These are phyloP conservation scores for Solanum hybrid DNA, from an alignment of 305 asterid genomes.

Conservation along the genomic window DNA sequence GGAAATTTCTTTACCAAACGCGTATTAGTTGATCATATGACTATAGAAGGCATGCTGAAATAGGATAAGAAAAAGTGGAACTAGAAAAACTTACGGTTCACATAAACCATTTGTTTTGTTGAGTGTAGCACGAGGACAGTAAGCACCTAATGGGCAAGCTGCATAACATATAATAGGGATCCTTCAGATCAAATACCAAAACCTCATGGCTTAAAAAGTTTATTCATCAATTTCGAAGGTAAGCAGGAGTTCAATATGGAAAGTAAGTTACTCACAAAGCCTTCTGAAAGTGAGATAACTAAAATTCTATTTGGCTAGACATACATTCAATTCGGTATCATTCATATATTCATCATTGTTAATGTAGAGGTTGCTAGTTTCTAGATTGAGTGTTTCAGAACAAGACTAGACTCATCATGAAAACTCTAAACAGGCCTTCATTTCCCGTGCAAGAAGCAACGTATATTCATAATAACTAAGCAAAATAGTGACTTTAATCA, in stretches of 20 bases:
- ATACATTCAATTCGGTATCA: background rate
- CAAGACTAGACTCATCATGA: background rate
- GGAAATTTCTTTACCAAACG: conserved; percentile 31
- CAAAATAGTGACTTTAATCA: background rate
- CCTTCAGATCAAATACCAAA: conserved; percentile 9
- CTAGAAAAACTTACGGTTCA: conserved; percentile 79
- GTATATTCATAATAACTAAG: background rate
- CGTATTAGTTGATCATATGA: conserved; percentile 24
- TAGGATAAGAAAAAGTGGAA: background rate
- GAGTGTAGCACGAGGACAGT: conserved; percentile 65
- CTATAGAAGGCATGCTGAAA: conserved; percentile 2
- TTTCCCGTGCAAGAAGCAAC: background rate
- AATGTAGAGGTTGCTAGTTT: background rate
- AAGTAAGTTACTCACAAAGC: background rate
- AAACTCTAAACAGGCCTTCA: background rate
- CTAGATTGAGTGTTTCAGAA: background rate
- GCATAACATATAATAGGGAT: conserved; percentile 17
- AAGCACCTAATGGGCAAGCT: conserved; percentile 97
- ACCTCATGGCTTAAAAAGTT: background rate
- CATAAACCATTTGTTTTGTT: conserved; percentile 61
- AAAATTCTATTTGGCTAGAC: background rate
- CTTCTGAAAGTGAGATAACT: background rate
- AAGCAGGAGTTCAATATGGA: background rate
- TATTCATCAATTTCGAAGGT: background rate
- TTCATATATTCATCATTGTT: background rate